Evolutionary conservation across 148 eudicot species (phyloP).

Genomic region (Fagopyrum esculentum): DNA sequence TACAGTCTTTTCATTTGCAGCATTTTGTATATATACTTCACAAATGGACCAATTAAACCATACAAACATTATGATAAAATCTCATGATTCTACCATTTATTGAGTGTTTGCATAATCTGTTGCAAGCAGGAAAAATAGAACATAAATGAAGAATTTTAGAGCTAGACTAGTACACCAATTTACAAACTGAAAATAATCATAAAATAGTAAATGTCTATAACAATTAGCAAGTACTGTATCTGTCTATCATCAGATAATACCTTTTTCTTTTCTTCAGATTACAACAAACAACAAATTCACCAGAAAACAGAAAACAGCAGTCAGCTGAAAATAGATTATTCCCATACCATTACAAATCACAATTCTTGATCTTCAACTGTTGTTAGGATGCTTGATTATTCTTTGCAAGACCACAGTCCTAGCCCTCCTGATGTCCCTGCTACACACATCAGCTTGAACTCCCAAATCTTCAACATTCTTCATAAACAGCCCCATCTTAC

Average conservation of each 20-base stretch:
- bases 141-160: not conserved
- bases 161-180: not conserved
- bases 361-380: slow-evolving; percentile 16
- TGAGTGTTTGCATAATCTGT: not conserved
- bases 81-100: not conserved
- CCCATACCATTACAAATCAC: not conserved
- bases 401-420: slow-evolving; percentile 93
- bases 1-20: not conserved
- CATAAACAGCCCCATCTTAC: slow-evolving; percentile 63
- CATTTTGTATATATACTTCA: not conserved
- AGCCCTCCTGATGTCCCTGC: slow-evolving; percentile 82
- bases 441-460: slow-evolving; percentile 75
- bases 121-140: not conserved
- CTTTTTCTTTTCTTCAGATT: not conserved
- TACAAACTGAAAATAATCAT: not conserved
- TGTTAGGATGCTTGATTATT: slow-evolving; percentile 72
- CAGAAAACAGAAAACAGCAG: slow-evolving; percentile 8
- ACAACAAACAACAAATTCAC: slow-evolving; percentile 6
- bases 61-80: not conserved
- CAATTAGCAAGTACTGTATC: not conserved
- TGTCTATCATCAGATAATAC: slow-evolving; percentile 3
- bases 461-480: slow-evolving; percentile 87
- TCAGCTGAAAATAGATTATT: not conserved
- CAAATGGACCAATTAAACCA: not conserved
- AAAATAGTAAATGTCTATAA: not conserved